phyloP scores from a whole-genome alignment of 2,329 filamentous ascomycete species.

The Scleromitrula shiraiana region DNA sequence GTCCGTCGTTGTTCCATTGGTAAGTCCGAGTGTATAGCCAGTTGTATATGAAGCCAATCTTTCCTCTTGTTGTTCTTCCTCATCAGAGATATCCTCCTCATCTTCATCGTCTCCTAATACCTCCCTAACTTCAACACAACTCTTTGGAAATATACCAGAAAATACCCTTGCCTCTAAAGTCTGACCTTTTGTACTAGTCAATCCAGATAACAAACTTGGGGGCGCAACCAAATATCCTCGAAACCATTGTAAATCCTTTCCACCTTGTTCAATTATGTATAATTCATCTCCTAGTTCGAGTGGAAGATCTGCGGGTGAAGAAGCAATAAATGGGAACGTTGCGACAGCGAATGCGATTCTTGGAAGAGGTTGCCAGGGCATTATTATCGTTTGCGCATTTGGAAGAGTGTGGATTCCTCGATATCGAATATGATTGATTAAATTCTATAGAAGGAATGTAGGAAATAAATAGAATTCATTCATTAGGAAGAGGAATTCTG shows the following conservation, averaged over 20 bases:
- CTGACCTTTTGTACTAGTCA: constrained; percentile 86
- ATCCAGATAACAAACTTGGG: constrained; percentile 80
- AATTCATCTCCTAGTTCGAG: constrained; percentile 97
- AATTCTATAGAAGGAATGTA: constrained; percentile 3
- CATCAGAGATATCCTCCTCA: constrained; percentile 26
- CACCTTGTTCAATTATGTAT: constrained; percentile 96
- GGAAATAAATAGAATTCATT: not conserved
- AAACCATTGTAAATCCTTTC: constrained; percentile 78
- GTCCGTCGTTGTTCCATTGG: no score
- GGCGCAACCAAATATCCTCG: constrained; percentile 92
- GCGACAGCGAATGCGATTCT: constrained; percentile 97
- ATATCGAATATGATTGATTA: not conserved
- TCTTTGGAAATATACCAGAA: constrained; percentile 93
- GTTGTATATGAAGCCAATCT: no score
- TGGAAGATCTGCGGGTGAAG: constrained; percentile 81
- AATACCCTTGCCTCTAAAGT: constrained; percentile 94
- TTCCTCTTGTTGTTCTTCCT: no score
- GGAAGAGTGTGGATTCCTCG: constrained; percentile 4
- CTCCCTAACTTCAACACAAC: constrained; percentile 91
- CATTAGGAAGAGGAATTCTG: no score
- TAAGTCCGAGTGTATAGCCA: no score
- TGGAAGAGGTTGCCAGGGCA: constrained; percentile 96
- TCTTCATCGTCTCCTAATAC: constrained; percentile 70
- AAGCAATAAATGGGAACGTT: constrained; percentile 85
- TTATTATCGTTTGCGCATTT: constrained; percentile 32